Base-by-base conservation (phyloP, 768 basidiomycete genomes). In the Panellus pusillus region DNA sequence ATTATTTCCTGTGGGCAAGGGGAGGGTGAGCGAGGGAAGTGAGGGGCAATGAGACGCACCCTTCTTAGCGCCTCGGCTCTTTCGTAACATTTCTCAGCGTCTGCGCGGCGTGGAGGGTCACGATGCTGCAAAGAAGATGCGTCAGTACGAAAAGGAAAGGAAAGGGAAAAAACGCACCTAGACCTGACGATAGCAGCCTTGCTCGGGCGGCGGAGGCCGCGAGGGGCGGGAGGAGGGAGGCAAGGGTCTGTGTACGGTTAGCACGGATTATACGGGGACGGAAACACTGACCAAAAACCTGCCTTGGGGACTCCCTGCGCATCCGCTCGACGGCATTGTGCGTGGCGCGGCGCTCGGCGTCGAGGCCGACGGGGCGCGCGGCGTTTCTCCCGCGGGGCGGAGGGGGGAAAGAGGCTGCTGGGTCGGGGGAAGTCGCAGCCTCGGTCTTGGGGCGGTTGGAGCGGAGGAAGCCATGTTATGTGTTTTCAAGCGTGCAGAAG, bases 301-400 rank as follows among this genome's bases (percentile, higher is more conserved):
- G 48, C 89, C 83, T 99, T 46, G 98, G 75, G 40, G 90, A 94
- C 75, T 98, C 96, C 45, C 96, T 77, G 44, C 96, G 82, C 66
- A 90, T 89, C 45, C 97, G 81, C 75, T 98, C 96, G 54, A 98
- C 93, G 29, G 97, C 96, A 69, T 98, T 99, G 74, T 99, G 96
- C 19, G 91, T 94, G 4, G 93, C 93, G 32, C 96, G 78, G 70
- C 95, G 91, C 70, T 98, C 96, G 47, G 94, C 95, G 47, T 94
- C 97, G 74, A 51, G 93, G 93, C 31, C 94, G 84, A 59, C 93
- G 82, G 64, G 83, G 81, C 48, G 91, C 82, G 69, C 94, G 94
- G 70, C 89, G 86, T 69, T 89, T 91, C 51, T 72, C 63, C 59
- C n/a, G n/a, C n/a, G n/a, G n/a, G n/a, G n/a, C n/a, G n/a, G n/a